A percentile compares a stretch with the other conserved stretches of the same genome.
phyloP scores from a whole-genome alignment of 805 yeast genomes.

The Monosporozyma unispora region DNA sequence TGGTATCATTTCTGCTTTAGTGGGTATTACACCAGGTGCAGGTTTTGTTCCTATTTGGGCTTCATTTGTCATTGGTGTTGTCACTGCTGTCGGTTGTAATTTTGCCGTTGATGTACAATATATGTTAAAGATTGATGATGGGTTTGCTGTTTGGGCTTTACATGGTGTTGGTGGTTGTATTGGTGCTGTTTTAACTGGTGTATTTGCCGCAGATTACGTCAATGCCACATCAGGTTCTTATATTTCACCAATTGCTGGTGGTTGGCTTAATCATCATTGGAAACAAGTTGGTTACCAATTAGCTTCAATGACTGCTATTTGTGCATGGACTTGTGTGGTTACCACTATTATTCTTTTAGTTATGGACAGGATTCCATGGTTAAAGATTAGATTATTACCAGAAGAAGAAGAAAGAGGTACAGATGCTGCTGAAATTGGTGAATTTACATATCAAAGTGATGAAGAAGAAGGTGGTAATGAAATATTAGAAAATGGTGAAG shows the following conservation, averaged over 20 bases:
- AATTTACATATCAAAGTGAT: constrained; percentile 53
- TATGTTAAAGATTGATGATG: constrained; percentile 74
- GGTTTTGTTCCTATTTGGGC: constrained; percentile 92
- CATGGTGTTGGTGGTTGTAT: constrained; percentile 91
- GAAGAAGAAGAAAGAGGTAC: constrained; percentile 86
- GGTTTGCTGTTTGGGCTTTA: constrained; percentile 86
- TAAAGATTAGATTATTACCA: constrained; percentile 71
- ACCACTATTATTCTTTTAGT: constrained; percentile 58
- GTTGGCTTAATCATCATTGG: constrained; percentile 81
- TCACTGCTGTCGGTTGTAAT: constrained; percentile 73
- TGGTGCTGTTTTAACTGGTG: constrained; percentile 80
- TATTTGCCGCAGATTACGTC: constrained; percentile 86
- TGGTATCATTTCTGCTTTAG: constrained; percentile 90
- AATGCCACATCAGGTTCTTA: constrained; percentile 68
- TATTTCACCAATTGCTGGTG: constrained; percentile 57
- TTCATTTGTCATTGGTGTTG: constrained; percentile 72
- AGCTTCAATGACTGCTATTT: constrained; percentile 64
- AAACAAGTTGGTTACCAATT: constrained; percentile 81
- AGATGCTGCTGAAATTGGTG: constrained; percentile 87
- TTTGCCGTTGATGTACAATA: constrained; percentile 75
- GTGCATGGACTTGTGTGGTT: constrained; percentile 65
- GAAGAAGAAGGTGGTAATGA: constrained; percentile 24
- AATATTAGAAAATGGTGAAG: constrained; percentile 32
- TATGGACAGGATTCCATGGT: constrained; percentile 70
- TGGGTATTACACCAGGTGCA: constrained; percentile 94